Conservation (phyloP, 116 monocot genomes). For the Zostera marina region DNA sequence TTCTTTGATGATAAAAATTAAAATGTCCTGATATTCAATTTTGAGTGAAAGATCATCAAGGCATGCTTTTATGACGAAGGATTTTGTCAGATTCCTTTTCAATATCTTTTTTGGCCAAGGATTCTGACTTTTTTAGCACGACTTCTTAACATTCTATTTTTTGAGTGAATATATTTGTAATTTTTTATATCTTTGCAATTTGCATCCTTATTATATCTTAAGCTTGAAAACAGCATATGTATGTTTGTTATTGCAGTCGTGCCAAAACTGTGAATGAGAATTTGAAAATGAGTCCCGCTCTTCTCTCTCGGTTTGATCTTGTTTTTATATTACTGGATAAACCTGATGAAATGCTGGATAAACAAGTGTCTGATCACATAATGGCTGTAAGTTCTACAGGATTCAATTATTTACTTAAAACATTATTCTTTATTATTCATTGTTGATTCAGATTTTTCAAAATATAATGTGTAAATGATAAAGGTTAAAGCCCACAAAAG, state of each 20-base stretch:
- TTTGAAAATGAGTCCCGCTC: constrained; percentile 90
- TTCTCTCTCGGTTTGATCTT: constrained; percentile 94
- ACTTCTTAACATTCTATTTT: neutral
- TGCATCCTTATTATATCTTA: no score
- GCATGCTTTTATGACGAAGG: neutral
- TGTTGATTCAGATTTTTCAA: no score
- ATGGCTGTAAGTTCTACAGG: constrained; percentile 67
- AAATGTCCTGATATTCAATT: neutral
- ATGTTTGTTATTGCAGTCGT: constrained; percentile 39
- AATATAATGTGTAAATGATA: no score
- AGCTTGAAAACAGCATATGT: neutral
- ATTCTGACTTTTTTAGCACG: neutral
- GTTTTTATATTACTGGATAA: constrained; percentile 93
- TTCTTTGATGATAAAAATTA: neutral
- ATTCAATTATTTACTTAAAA: no score
- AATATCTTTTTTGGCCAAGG: neutral
- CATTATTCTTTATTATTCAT: no score
- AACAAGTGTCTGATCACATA: constrained; percentile 93
- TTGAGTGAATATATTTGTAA: neutral
- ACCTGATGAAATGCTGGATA: constrained; percentile 90
- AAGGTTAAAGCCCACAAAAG: no score
- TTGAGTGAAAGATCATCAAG: neutral
- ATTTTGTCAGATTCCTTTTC: neutral
- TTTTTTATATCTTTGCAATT: neutral
- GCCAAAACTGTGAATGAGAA: constrained; percentile 99